These are phyloP conservation scores for Plasmopara viticola DNA, from an alignment of 352 stramenopile genomes.

Conservation along the genomic window DNA sequence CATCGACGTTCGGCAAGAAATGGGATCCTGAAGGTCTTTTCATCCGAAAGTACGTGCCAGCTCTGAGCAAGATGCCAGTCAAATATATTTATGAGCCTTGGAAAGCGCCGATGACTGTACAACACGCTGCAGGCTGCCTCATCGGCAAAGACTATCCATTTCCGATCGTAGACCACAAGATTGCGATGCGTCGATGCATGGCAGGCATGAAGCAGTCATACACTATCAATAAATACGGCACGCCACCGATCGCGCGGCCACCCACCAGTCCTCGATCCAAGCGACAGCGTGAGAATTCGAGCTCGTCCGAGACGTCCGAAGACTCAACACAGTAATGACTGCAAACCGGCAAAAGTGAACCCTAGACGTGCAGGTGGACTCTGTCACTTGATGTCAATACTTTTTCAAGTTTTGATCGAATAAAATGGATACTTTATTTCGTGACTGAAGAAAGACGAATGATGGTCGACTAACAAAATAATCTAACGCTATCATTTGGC, in stretches of 20 bases:
- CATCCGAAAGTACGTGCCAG: constrained; percentile 91
- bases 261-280: constrained; percentile 24
- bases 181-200: constrained; percentile 87
- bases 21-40: constrained; percentile 91
- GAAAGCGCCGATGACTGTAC: constrained; percentile 89
- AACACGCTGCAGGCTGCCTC: constrained; percentile 75
- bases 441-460: constrained; percentile 11
- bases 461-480: constrained; percentile 12
- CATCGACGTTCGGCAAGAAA: constrained; percentile 93
- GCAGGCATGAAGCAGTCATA: constrained; percentile 88
- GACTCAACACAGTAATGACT: constrained; percentile 16
- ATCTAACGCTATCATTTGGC: not conserved
- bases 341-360: not conserved
- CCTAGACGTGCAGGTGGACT: constrained; percentile 7
- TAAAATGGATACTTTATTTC: constrained; percentile 5
- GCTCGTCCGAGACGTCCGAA: constrained; percentile 29
- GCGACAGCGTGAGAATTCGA: constrained; percentile 30
- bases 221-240: constrained; percentile 33
- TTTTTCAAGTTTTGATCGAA: constrained; percentile 16
- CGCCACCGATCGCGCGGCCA: constrained; percentile 9
- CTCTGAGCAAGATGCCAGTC: constrained; percentile 84
- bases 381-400: constrained; percentile 4
- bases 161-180: constrained; percentile 93
- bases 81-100: constrained; percentile 98
- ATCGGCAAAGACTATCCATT: constrained; percentile 92